Evolutionary conservation across 148 eudicot species (phyloP).

Genomic region (Silene uniflora): DNA sequence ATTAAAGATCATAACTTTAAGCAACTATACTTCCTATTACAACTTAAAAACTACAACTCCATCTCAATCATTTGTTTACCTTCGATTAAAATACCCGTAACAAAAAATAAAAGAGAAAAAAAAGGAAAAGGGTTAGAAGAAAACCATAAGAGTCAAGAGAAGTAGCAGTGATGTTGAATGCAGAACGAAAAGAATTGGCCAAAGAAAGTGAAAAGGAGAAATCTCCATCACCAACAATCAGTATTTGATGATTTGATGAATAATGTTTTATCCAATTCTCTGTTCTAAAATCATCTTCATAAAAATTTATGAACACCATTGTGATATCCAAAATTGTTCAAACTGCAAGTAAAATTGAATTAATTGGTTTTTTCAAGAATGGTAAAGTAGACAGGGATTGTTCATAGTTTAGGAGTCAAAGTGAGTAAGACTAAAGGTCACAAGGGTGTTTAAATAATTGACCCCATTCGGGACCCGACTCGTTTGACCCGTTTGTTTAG

Average conservation of each 20-base stretch:
- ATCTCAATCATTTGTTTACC: no score
- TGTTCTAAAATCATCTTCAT: neutral
- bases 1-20: no score
- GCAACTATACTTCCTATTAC: no score
- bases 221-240: slow-evolving; percentile 35
- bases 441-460: no score
- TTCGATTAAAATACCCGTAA: neutral
- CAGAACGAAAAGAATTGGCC: slow-evolving; percentile 22
- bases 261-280: slow-evolving; percentile 29
- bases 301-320: neutral
- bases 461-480: no score
- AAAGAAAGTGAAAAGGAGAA: slow-evolving; percentile 28
- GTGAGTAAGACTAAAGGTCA: no score
- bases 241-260: slow-evolving; percentile 23
- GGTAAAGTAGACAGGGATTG: no score
- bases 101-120: neutral
- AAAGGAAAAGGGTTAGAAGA: neutral
- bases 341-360: no score
- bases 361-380: no score
- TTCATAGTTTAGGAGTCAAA: no score
- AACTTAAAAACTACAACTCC: no score
- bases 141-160: slow-evolving; percentile 30
- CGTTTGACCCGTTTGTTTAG: no score
- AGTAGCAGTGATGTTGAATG: slow-evolving; percentile 26
- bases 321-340: neutral